Conservation (phyloP, 2,329 filamentous ascomycete species). For the Pezicula rhizophila region DNA sequence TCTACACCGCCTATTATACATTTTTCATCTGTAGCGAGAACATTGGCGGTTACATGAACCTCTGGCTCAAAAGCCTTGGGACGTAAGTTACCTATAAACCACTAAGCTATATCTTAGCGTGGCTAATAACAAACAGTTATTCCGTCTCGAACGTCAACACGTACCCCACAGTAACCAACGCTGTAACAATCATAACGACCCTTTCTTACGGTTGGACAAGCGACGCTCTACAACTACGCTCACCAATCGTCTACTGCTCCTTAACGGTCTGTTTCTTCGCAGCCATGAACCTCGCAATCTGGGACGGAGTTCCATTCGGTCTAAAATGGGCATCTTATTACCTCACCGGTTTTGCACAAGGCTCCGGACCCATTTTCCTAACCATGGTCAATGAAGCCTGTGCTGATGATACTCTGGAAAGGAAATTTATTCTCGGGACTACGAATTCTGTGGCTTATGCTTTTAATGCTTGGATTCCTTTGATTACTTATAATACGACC, state of each 20-base stretch:
- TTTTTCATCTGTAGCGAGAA: conserved; percentile 23
- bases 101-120: conserved; percentile 14
- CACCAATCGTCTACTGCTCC: conserved; percentile 22
- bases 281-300: conserved; percentile 21
- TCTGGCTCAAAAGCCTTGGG: conserved; percentile 14
- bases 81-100: conserved; percentile 21
- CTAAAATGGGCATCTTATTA: conserved; percentile 23
- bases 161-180: conserved; percentile 24
- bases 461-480: conserved; percentile 23
- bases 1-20: conserved; percentile 25
- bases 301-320: conserved; percentile 20
- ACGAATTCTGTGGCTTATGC: conserved; percentile 23
- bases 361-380: conserved; percentile 21
- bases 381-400: conserved; percentile 24
- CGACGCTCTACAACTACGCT: conserved; percentile 21
- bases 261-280: conserved; percentile 21
- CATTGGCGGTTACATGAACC: conserved; percentile 24
- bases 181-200: conserved; percentile 21
- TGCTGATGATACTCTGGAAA: conserved; percentile 16
- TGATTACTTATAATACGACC: conserved; percentile 20
- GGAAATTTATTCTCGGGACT: conserved; percentile 20
- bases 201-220: conserved; percentile 25
- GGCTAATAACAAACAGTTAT: conserved; percentile 13
- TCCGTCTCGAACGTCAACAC: conserved; percentile 27
- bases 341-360: conserved; percentile 21